Percentiles rank a stretch among this genome's conserved stretches.
Evolutionary conservation across 2,329 filamentous ascomycete species (phyloP).

Genomic region (Trichoderma sp.): DNA sequence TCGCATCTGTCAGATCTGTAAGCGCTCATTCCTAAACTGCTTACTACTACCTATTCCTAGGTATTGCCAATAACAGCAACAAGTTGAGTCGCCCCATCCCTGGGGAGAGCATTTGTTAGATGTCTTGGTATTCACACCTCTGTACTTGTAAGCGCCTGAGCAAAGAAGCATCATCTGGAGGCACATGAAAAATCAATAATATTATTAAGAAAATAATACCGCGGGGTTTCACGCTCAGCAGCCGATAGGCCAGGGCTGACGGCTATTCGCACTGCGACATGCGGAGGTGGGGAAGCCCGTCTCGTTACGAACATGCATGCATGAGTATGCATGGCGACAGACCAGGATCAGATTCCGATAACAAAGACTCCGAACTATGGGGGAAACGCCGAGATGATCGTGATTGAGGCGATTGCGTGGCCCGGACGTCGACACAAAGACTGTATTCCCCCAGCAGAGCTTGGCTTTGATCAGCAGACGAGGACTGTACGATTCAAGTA

Average conservation of each 20-base stretch:
- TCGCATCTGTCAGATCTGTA: not conserved
- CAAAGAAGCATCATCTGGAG: not conserved
- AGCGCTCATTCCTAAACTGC: not conserved
- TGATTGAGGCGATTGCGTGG: not conserved
- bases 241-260: conserved; percentile 14
- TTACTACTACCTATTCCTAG: not conserved
- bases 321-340: conserved; percentile 10
- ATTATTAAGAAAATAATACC: not conserved
- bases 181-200: not conserved
- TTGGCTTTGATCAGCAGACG: not conserved
- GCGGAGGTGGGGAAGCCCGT: conserved; percentile 16
- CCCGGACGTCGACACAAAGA: not conserved
- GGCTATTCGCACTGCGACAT: not conserved
- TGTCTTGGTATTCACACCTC: not conserved
- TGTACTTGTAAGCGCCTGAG: not conserved
- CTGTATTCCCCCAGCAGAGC: not conserved
- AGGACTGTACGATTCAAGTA: not conserved
- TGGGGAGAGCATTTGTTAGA: not conserved
- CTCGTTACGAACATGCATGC: conserved; percentile 11
- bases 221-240: conserved; percentile 1
- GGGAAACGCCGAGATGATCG: not conserved
- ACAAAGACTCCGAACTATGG: not conserved
- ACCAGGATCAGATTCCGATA: not conserved
- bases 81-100: not conserved
- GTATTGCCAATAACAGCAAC: not conserved